phyloP scores from a whole-genome alignment of 2,329 filamentous ascomycete species.

The Torrubiella hemipterigena region DNA sequence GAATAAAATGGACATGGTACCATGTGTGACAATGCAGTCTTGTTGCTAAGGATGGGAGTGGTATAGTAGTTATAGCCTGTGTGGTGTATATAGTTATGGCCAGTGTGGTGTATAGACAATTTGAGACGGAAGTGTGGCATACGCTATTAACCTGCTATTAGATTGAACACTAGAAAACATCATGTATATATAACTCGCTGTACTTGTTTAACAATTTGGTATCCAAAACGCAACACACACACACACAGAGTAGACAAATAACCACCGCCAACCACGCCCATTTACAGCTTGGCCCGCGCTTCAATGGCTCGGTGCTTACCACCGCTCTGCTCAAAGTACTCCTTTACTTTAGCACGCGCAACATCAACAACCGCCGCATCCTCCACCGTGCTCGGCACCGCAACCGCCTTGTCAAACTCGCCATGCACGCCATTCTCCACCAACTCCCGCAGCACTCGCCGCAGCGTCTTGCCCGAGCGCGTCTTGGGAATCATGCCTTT shows the following conservation, averaged over 20 bases:
- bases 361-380: conserved; percentile 64
- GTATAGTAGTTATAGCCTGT: too few relatives aligned
- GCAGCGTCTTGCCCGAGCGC: conserved; percentile 78
- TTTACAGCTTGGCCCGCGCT: conserved; percentile 41
- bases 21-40: too few relatives aligned
- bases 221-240: too few relatives aligned
- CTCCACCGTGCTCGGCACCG: conserved; percentile 75
- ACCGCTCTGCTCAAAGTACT: conserved; percentile 56
- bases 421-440: conserved; percentile 70
- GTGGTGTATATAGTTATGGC: too few relatives aligned
- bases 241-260: conserved; percentile 1
- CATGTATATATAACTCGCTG: too few relatives aligned
- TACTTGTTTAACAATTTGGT: too few relatives aligned
- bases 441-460: conserved; percentile 70
- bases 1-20: too few relatives aligned
- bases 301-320: conserved; percentile 30
- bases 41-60: too few relatives aligned
- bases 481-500: conserved; percentile 86
- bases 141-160: too few relatives aligned
- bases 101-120: too few relatives aligned
- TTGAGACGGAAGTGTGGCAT: too few relatives aligned
- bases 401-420: conserved; percentile 59
- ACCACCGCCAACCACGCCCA: neutral
- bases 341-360: conserved; percentile 56
- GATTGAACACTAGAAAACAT: too few relatives aligned